A percentile compares a stretch with the other conserved stretches of the same genome.
Evolutionary conservation across 371 early-diverging fungal genomes (phyloP).

Genomic region (Mucor sp.): DNA sequence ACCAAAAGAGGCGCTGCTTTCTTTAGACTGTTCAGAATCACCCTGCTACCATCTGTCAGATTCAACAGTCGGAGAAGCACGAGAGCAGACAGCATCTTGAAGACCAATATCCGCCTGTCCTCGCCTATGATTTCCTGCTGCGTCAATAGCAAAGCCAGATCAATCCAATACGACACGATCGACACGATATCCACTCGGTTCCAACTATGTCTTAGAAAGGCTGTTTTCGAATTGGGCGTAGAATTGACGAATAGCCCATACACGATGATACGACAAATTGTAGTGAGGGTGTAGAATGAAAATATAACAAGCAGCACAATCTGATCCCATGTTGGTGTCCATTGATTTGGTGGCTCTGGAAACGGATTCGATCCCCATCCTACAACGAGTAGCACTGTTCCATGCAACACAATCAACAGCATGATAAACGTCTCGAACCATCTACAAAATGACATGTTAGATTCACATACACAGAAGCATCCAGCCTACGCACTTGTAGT

Average conservation of each 20-base stretch:
- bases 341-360: slow-evolving; percentile 38
- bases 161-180: slow-evolving; percentile 63
- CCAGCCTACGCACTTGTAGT: slow-evolving; percentile 31
- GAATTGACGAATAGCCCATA: slow-evolving; percentile 58
- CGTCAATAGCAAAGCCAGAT: slow-evolving; percentile 45
- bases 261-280: slow-evolving; percentile 53
- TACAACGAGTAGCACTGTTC: slow-evolving; percentile 43
- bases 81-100: slow-evolving; percentile 59
- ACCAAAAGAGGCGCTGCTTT: slow-evolving; percentile 63
- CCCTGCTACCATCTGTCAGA: slow-evolving; percentile 61
- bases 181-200: slow-evolving; percentile 69
- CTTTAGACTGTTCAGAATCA: slow-evolving; percentile 65
- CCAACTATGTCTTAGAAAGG: slow-evolving; percentile 69
- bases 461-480: background rate
- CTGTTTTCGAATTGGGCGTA: slow-evolving; percentile 16
- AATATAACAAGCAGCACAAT: slow-evolving; percentile 57
- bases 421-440: slow-evolving; percentile 61
- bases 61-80: slow-evolving; percentile 61
- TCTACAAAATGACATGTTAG: slow-evolving; percentile 23
- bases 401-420: slow-evolving; percentile 53
- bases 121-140: slow-evolving; percentile 39
- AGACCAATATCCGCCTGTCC: slow-evolving; percentile 49
- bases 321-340: slow-evolving; percentile 61
- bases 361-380: slow-evolving; percentile 43
- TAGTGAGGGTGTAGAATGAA: slow-evolving; percentile 52